phyloP scores from a whole-genome alignment of 2,329 filamentous ascomycete genomes.

The Cercospora nicotianae region DNA sequence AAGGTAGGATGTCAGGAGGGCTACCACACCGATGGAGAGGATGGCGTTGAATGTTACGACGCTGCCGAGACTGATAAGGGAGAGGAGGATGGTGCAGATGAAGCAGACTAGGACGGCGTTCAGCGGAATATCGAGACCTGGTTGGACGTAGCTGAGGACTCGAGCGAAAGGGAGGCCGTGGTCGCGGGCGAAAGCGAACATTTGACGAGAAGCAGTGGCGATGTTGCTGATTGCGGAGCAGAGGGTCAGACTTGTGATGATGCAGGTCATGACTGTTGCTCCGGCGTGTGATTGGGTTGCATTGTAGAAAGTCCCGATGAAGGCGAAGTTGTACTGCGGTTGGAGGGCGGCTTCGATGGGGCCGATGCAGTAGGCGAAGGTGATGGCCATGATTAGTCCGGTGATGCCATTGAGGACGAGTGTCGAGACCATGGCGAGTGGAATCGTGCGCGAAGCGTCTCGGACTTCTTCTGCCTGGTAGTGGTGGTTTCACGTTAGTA shows the following conservation, averaged over 20 bases:
- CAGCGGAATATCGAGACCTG: slow-evolving; percentile 31
- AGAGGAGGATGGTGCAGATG: slow-evolving; percentile 28
- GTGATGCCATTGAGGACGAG: slow-evolving; percentile 44
- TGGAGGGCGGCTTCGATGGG: slow-evolving; percentile 37
- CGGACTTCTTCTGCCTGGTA: slow-evolving; percentile 33
- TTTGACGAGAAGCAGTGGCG: slow-evolving; percentile 45
- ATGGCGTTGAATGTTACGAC: slow-evolving; percentile 47
- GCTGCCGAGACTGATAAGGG: slow-evolving; percentile 38
- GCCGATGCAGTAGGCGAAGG: slow-evolving; percentile 41
- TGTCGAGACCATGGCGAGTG: slow-evolving; percentile 45
- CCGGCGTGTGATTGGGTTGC: slow-evolving; percentile 40
- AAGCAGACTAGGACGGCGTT: slow-evolving; percentile 33
- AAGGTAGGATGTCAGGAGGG: slow-evolving; percentile 36
- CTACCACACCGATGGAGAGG: slow-evolving; percentile 40
- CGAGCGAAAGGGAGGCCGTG: slow-evolving; percentile 43
- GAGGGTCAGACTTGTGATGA: slow-evolving; percentile 44
- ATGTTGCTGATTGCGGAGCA: slow-evolving; percentile 42
- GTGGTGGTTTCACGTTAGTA: background rate
- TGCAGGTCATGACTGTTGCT: slow-evolving; percentile 36
- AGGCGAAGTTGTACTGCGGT: slow-evolving; percentile 29
- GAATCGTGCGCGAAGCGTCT: slow-evolving; percentile 37
- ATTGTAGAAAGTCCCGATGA: slow-evolving; percentile 41
- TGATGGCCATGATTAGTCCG: slow-evolving; percentile 45
- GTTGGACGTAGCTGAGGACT: slow-evolving; percentile 29
- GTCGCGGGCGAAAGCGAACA: slow-evolving; percentile 48